Evolutionary conservation across 1,284 basidiomycete genomes (phyloP), one percentile per base, ranked within the genome.

Genomic region (Ganoderma leucocontextum): DNA sequence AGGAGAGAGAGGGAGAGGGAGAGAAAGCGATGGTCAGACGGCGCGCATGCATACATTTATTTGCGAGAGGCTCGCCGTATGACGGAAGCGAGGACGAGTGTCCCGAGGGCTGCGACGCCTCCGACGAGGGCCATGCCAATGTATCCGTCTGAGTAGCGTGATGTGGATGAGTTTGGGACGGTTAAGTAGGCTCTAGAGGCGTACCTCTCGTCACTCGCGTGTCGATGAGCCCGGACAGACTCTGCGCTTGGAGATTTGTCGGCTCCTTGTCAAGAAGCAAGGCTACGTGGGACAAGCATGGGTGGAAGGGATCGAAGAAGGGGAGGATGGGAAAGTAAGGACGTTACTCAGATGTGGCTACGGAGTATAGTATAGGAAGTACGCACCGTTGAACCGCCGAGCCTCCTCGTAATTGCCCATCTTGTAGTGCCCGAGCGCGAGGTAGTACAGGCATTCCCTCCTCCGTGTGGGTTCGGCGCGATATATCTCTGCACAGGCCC

Each of bases 351-450:
- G 22, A 60, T 4, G 22, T 36, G 5, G 41, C n/a, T 41, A 49
- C 17, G 52, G 22, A 25, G 29, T 5, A 35, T 25, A 53, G n/a
- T 9, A 13, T 35, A 29, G 15, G 7, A 38, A 33, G 55, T n/a
- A 78, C 91, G 71, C 63, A 98, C 96, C 91, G 79, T 98, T 99
- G 81, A 99, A 99, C 71, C 90, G 91, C 80, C 89, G 92, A 2
- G 97, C 96, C 79, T 99, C 95, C 47, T 94, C 93, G 78, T 94
- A 99, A 80, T 99, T 97, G 41, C 92, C 91, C 87, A 99, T 92
- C 86, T 99, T 99, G 83, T 96, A 99, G 81, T 99, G 93, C 0
- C 98, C 98, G 13, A 99, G 86, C 1, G 96, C 95, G 61, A 99
- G 91, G 82, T 99, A 99, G 80, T 99, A 99, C 44, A 99, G 83